Evolutionary conservation across 345 rosid species (phyloP).

Genomic region (Camelina laxa): DNA sequence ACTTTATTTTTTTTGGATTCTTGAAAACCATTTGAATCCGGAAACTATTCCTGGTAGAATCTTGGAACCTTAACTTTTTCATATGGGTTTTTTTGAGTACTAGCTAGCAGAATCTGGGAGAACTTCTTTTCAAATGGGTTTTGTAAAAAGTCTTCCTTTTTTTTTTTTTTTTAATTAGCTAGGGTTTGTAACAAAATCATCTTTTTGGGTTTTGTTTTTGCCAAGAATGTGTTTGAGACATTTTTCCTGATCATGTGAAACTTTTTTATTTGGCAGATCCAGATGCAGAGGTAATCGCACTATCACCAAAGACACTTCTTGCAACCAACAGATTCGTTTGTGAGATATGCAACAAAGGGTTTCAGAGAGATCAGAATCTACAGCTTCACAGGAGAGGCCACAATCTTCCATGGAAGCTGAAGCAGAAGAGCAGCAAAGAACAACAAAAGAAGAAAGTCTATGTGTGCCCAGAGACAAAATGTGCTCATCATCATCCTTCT

Average conservation of each 20-base stretch:
- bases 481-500: constrained; percentile 52
- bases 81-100: background rate
- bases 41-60: background rate
- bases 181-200: constrained; percentile 5
- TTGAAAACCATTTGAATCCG: constrained; percentile 1
- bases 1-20: constrained; percentile 4
- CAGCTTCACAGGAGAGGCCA: constrained; percentile 97
- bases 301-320: constrained; percentile 79
- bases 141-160: no score
- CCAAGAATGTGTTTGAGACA: background rate
- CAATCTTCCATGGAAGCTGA: constrained; percentile 95
- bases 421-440: constrained; percentile 68
- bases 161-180: no score
- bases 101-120: constrained; percentile 16
- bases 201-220: constrained; percentile 7
- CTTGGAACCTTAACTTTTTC: constrained; percentile 1
- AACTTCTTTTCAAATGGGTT: constrained; percentile 12
- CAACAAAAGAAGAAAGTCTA: constrained; percentile 48
- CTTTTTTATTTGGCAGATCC: constrained; percentile 60
- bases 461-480: constrained; percentile 45
- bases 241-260: constrained; percentile 14
- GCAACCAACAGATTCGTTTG: constrained; percentile 90
- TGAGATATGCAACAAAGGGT: constrained; percentile 96
- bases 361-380: constrained; percentile 94
- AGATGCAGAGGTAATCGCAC: constrained; percentile 88